Percentiles rank a stretch among this genome's conserved stretches.
Conservation (phyloP, 2,329 filamentous ascomycete species). For the Fusarium sp. region DNA sequence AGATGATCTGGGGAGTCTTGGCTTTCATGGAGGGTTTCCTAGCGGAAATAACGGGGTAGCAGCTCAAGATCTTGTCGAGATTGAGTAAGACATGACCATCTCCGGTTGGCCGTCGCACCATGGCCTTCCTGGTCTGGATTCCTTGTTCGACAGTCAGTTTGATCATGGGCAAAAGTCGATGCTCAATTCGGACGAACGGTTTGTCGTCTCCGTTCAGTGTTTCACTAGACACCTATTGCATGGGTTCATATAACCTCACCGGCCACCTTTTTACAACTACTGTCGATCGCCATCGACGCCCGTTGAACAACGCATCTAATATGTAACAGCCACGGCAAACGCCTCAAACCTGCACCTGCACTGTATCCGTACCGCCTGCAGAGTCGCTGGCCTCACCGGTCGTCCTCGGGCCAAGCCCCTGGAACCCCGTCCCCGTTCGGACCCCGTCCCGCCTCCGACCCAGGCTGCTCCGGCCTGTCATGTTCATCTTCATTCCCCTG, state of each 20-base stretch:
- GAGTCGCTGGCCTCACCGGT: conserved; percentile 26
- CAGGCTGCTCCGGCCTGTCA: conserved; percentile 5
- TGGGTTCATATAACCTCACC: background rate
- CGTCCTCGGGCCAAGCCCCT: conserved; percentile 52
- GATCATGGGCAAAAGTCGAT: background rate
- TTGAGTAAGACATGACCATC: conserved; percentile 18
- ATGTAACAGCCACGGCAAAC: background rate
- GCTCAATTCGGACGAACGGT: background rate
- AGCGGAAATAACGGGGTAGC: conserved; percentile 28
- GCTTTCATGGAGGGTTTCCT: conserved; percentile 2
- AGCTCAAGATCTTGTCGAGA: conserved; percentile 18
- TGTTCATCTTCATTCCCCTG: conserved; percentile 16
- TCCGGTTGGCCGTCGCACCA: conserved; percentile 8
- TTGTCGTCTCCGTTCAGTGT: background rate
- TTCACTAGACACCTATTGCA: background rate
- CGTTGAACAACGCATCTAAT: background rate
- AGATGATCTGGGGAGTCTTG: conserved; percentile 4
- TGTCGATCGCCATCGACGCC: background rate
- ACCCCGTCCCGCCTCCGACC: conserved; percentile 5
- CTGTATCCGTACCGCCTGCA: background rate
- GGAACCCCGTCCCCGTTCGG: conserved; percentile 40
- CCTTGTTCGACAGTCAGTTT: background rate
- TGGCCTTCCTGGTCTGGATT: conserved; percentile 4
- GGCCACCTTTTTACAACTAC: background rate
- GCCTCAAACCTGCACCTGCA: conserved; percentile 5